phyloP scores from a whole-genome alignment of 2,329 filamentous ascomycete species.

The Fusarium hainanense region DNA sequence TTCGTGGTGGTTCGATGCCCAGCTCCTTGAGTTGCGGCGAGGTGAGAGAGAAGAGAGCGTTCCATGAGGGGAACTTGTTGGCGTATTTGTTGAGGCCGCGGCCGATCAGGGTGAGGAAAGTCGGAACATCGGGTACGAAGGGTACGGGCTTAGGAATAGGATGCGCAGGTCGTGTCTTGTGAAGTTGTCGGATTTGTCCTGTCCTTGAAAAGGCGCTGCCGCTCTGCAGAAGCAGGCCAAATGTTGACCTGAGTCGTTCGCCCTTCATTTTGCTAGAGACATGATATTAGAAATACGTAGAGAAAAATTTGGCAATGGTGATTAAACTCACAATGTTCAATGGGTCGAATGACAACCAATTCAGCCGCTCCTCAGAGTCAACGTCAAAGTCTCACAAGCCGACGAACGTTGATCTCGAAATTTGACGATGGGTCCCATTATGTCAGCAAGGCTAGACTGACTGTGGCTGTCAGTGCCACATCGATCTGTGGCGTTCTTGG shows the following conservation, averaged over 20 bases:
- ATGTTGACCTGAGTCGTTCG: slow-evolving; percentile 48
- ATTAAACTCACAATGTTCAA: slow-evolving; percentile 36
- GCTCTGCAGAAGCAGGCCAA: slow-evolving; percentile 49
- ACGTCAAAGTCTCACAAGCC: slow-evolving; percentile 36
- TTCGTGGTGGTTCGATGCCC: slow-evolving; percentile 86
- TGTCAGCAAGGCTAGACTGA: slow-evolving; percentile 48
- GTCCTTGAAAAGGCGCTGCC: slow-evolving; percentile 47
- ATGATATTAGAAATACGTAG: slow-evolving; percentile 11
- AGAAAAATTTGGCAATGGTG: accelerated
- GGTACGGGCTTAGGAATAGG: slow-evolving; percentile 77
- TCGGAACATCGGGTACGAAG: slow-evolving; percentile 84
- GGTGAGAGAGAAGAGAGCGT: slow-evolving; percentile 84
- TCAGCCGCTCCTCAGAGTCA: slow-evolving; percentile 34
- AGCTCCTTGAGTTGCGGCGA: slow-evolving; percentile 82
- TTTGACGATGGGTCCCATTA: slow-evolving; percentile 46
- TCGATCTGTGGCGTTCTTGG: slow-evolving; percentile 23
- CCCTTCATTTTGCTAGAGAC: slow-evolving; percentile 48
- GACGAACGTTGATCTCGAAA: slow-evolving; percentile 44
- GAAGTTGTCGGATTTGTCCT: slow-evolving; percentile 57
- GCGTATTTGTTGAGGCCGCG: slow-evolving; percentile 85
- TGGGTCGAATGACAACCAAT: slow-evolving; percentile 35
- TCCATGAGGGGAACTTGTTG: slow-evolving; percentile 90
- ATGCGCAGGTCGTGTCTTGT: slow-evolving; percentile 54
- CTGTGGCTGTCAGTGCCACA: neutral
- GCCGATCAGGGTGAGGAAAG: slow-evolving; percentile 92